These are phyloP conservation scores for Penicillium verrucosum DNA, from an alignment of 2,329 filamentous ascomycete species.

Conservation along the genomic window DNA sequence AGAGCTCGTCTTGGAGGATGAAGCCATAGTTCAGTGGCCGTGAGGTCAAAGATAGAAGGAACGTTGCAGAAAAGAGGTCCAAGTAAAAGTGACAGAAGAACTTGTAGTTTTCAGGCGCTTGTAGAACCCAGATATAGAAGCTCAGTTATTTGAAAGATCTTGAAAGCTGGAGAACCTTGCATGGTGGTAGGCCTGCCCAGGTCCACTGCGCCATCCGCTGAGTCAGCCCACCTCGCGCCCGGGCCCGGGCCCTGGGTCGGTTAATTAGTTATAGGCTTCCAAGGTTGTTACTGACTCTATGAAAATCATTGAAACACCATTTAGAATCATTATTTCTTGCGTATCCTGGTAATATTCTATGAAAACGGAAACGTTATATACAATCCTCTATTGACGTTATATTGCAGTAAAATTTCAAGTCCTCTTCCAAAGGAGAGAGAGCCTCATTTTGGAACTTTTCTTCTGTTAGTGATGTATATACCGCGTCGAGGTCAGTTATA, in stretches of 20 bases:
- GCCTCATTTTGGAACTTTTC: neutral
- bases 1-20: constrained; percentile 66
- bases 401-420: neutral
- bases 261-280: too few species aligned
- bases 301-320: too few species aligned
- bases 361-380: neutral
- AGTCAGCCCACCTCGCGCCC: neutral
- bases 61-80: neutral
- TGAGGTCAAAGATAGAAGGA: neutral
- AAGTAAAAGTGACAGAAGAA: neutral
- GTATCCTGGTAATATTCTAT: too few species aligned
- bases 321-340: too few species aligned
- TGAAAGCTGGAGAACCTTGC: neutral
- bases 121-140: neutral
- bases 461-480: neutral
- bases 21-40: constrained; percentile 56
- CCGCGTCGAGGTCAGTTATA: too few species aligned
- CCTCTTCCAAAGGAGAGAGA: neutral
- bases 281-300: too few species aligned
- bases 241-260: too few species aligned
- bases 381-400: neutral
- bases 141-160: neutral
- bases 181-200: neutral
- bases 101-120: neutral
- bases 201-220: neutral